phyloP scores from a whole-genome alignment of 345 rosid species.

The Lenwebbia sp. region DNA sequence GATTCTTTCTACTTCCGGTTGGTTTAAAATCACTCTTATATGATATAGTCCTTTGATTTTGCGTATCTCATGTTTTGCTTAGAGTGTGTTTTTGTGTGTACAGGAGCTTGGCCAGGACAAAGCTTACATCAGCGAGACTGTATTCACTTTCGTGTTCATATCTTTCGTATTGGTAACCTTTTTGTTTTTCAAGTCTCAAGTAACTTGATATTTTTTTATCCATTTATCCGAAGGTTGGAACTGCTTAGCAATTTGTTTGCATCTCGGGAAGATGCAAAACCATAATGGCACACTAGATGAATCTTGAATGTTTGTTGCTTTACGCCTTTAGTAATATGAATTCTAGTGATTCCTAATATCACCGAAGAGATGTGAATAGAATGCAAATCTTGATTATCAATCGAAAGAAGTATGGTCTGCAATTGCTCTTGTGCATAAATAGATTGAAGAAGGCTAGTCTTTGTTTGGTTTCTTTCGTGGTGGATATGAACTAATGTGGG shows the following conservation, averaged over 20 bases:
- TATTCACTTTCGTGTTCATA: conserved; percentile 56
- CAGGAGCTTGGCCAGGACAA: conserved; percentile 96
- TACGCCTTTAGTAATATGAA: background rate
- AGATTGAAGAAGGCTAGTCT: background rate
- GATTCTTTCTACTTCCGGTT: conserved; percentile 86
- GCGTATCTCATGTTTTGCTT: background rate
- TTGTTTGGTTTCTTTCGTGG: background rate
- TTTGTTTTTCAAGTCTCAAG: background rate
- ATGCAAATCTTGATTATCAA: background rate
- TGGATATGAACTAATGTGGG: background rate
- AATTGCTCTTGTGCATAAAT: background rate
- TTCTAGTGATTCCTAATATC: background rate
- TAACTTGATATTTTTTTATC: background rate
- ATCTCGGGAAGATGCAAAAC: background rate
- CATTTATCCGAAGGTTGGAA: background rate
- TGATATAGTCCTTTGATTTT: background rate
- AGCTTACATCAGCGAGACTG: conserved; percentile 82
- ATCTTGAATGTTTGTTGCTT: background rate
- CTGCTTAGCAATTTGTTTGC: background rate
- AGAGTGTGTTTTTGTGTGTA: background rate
- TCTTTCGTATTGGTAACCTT: conserved; percentile 71
- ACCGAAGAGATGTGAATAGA: background rate
- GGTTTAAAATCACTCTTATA: conserved; percentile 6
- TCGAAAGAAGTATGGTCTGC: background rate
- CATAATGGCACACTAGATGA: background rate